phyloP scores from a whole-genome alignment of 257 asterid genomes.

The Solanum medicagineum region DNA sequence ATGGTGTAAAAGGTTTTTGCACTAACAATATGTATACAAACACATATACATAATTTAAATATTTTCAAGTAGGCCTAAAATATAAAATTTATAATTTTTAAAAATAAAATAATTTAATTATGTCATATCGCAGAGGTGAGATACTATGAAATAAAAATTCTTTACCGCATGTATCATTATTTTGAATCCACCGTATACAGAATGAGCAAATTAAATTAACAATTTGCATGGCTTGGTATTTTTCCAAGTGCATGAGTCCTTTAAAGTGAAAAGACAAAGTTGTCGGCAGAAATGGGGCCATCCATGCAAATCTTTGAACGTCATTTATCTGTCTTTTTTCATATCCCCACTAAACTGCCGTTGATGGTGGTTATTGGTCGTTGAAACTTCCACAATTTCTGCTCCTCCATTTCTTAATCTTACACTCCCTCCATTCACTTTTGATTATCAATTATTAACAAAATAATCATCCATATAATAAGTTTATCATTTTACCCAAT shows the following conservation, averaged over 20 bases:
- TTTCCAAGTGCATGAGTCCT: not conserved
- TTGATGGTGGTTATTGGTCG: slow-evolving; percentile 54
- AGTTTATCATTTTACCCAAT: too few relatives aligned
- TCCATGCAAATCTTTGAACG: slow-evolving; percentile 4
- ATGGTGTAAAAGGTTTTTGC: not conserved
- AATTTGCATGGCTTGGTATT: not conserved
- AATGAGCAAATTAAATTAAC: not conserved
- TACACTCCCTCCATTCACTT: not conserved
- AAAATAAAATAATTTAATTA: not conserved
- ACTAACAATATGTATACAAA: too few relatives aligned
- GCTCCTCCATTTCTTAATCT: not conserved
- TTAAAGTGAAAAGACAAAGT: not conserved
- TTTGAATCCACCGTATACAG: not conserved
- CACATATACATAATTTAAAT: too few relatives aligned
- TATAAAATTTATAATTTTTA: not conserved
- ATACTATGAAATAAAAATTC: not conserved
- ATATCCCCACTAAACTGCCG: slow-evolving; percentile 26
- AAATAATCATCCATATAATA: too few relatives aligned
- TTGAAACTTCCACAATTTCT: slow-evolving; percentile 12
- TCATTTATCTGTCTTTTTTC: slow-evolving; percentile 1
- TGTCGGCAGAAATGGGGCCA: slow-evolving; percentile 16
- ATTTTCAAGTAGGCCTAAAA: not conserved
- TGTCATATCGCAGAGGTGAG: not conserved
- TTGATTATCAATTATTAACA: too few relatives aligned
- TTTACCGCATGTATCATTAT: not conserved